A percentile compares a stretch with the other conserved stretches of the same genome.
Conservation (phyloP, 208 protist genomes). For the Angomonas deanei region DNA sequence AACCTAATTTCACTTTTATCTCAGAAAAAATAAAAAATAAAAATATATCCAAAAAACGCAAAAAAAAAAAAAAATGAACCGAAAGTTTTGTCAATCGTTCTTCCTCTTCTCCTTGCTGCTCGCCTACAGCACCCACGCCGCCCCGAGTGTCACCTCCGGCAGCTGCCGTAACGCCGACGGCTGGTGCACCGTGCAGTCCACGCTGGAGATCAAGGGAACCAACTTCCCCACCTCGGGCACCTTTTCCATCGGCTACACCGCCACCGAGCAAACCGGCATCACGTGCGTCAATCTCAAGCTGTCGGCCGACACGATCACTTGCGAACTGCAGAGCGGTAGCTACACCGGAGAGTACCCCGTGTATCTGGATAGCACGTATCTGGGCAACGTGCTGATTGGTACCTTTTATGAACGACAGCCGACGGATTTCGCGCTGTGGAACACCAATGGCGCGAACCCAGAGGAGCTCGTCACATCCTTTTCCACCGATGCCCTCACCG, state of each 20-base stretch:
- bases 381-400: slow-evolving; percentile 10
- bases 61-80: neutral
- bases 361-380: neutral
- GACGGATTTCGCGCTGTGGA: neutral
- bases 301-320: neutral
- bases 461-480: neutral
- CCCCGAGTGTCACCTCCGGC: neutral
- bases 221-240: neutral
- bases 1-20: too few relatives aligned
- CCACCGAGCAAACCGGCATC: neutral
- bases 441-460: neutral
- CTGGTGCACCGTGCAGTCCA: neutral
- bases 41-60: too few relatives aligned
- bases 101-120: neutral
- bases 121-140: neutral
- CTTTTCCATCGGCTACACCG: neutral
- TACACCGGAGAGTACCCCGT: neutral
- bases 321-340: neutral
- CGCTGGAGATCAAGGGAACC: neutral
- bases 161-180: neutral
- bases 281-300: neutral
- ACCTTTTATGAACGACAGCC: slow-evolving; percentile 3
- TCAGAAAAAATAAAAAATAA: too few relatives aligned
- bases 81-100: neutral
- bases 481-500: neutral